Conservation (phyloP, 2,329 filamentous ascomycete genomes). For the Botryotinia globosa region DNA sequence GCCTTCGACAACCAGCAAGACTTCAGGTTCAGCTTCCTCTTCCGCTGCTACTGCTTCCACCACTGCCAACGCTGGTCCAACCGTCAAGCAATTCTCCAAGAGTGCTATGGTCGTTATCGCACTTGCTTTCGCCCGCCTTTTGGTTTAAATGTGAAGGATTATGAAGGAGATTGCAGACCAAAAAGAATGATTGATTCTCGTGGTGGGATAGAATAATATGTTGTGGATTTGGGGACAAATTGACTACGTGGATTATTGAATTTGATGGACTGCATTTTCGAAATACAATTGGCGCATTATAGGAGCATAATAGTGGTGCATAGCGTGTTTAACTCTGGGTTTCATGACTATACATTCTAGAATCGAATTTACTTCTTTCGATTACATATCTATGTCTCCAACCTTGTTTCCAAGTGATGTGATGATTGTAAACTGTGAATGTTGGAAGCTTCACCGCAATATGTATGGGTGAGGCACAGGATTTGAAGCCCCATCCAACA, state of each 20-base stretch:
- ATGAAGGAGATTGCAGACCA: background rate
- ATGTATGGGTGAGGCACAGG: background rate
- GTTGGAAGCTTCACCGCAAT: background rate
- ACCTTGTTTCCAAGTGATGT: background rate
- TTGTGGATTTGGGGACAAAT: background rate
- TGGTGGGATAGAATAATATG: conserved; percentile 1
- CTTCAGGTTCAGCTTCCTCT: conserved; percentile 2
- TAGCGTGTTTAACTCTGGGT: conserved; percentile 8
- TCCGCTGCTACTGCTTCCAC: conserved; percentile 6
- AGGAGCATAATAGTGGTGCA: conserved; percentile 13
- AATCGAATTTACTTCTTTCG: background rate
- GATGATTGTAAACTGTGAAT: background rate
- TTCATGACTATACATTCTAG: conserved; percentile 11
- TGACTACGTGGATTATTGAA: conserved; percentile 1
- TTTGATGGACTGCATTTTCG: background rate
- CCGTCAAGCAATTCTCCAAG: conserved; percentile 17
- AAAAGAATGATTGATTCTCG: background rate
- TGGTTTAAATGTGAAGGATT: background rate
- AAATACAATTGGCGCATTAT: conserved; percentile 1
- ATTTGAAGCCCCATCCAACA: background rate
- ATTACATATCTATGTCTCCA: background rate
- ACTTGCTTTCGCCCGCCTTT: conserved; percentile 16
- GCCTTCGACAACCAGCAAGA: background rate
- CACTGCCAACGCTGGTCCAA: conserved; percentile 9
- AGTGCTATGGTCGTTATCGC: conserved; percentile 16